phyloP scores from a whole-genome alignment of 2,329 filamentous ascomycete species.

The Coniochaeta pulveracea region DNA sequence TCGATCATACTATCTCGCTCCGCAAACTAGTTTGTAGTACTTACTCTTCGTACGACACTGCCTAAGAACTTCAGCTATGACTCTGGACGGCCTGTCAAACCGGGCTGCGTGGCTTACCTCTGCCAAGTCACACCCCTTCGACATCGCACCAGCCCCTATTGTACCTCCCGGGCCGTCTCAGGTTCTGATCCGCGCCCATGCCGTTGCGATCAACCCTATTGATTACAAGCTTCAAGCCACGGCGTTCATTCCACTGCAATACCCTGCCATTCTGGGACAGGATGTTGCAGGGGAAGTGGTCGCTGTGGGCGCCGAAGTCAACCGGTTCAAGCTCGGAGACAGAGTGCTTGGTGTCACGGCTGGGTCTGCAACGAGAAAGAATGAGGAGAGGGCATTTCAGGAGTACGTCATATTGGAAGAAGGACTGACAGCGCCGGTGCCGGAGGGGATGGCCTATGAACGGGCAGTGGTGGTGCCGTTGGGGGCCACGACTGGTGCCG shows the following conservation, averaged over 20 bases:
- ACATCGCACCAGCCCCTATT: slow-evolving; percentile 1
- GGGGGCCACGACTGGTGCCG: slow-evolving; percentile 15
- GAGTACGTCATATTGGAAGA: slow-evolving; percentile 11
- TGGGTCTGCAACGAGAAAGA: slow-evolving; percentile 8
- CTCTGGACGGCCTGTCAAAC: too few species aligned
- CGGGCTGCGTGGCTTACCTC: slow-evolving; percentile 4
- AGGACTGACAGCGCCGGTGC: slow-evolving; percentile 11
- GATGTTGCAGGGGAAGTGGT: slow-evolving; percentile 21
- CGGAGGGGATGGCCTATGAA: slow-evolving; percentile 12
- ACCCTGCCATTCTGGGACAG: slow-evolving; percentile 19
- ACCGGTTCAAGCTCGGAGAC: slow-evolving; percentile 19
- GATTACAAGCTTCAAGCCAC: slow-evolving; percentile 18
- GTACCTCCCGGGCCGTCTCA: slow-evolving; percentile 5
- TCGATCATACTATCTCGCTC: too few species aligned
- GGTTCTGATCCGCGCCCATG: slow-evolving; percentile 14
- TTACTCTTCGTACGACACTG: too few species aligned
- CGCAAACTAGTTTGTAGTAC: too few species aligned
- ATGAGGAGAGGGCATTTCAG: slow-evolving; percentile 16
- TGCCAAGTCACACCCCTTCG: slow-evolving; percentile 1
- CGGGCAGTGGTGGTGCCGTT: slow-evolving; percentile 15
- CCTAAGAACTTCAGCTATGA: too few species aligned
- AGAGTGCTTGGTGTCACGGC: slow-evolving; percentile 16
- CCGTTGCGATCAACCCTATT: slow-evolving; percentile 19
- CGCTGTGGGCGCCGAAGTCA: slow-evolving; percentile 15
- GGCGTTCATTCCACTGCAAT: slow-evolving; percentile 15